These are phyloP conservation scores for Hirschioporus abietinus DNA, from an alignment of 768 basidiomycete species.

Conservation along the genomic window DNA sequence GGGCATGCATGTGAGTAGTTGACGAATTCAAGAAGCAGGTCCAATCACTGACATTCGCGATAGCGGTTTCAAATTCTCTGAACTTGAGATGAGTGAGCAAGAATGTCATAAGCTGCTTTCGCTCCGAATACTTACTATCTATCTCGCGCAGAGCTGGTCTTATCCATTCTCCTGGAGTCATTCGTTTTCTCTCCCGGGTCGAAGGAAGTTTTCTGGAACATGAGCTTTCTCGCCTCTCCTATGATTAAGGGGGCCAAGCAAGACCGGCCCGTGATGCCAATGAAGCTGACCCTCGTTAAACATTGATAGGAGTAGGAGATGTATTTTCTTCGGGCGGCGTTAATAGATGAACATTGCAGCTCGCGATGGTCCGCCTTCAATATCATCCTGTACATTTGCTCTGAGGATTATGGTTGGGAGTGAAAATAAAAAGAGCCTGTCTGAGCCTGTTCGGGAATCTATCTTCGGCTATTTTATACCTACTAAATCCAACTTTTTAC, in stretches of 20 bases:
- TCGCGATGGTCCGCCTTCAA: too few relatives aligned
- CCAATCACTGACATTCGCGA: neutral
- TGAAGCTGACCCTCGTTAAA: neutral
- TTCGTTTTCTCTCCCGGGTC: constrained; percentile 23
- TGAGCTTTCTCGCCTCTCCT: constrained; percentile 22
- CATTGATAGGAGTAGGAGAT: neutral
- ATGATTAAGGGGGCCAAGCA: constrained; percentile 11
- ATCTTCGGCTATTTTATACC: too few relatives aligned
- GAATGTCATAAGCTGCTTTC: constrained; percentile 5
- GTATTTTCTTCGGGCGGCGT: too few relatives aligned
- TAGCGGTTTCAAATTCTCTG: constrained; percentile 39
- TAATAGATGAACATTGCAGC: too few relatives aligned
- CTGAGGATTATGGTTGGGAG: too few relatives aligned
- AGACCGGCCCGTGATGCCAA: neutral
- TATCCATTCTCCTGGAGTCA: constrained; percentile 20
- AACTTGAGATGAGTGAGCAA: constrained; percentile 25
- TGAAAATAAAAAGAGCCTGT: too few relatives aligned
- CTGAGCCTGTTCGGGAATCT: too few relatives aligned
- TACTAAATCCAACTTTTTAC: too few relatives aligned
- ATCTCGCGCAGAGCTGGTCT: constrained; percentile 7
- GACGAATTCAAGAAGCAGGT: constrained; percentile 11
- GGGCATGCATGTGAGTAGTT: constrained; percentile 29
- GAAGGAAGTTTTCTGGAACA: constrained; percentile 28
- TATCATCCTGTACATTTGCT: too few relatives aligned
- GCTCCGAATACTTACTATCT: neutral